Evolutionary conservation across 192 early-diverging fungal species (phyloP), one percentile per base, ranked within the genome.

Genomic region (Coemansia furcata): DNA sequence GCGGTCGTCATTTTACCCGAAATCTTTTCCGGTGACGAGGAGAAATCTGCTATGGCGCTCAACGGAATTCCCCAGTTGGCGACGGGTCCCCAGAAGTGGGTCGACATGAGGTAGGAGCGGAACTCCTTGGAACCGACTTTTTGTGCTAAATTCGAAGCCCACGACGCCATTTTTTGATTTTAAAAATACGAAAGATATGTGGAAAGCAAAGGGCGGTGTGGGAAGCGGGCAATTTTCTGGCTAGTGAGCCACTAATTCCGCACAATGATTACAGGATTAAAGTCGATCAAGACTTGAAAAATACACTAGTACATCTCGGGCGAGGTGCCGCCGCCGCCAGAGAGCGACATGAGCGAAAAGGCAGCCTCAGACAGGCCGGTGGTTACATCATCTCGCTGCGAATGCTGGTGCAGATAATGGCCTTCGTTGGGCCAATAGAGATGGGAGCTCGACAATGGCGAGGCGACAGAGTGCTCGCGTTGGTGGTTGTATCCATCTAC

Each of bases 41-140:
- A 87, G 60, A 87, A 89, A 74, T 99, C 97, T 43, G 93, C 92
- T 64, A 97, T 93, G 9, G 97, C 97, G 35, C 95, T 96, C 32
- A 99, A 64, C 49, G 97, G 97, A 59, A 99, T 88, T 52, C 97
- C 97, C 97, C 97, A 92, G 84, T 92, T 94, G 60, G 89, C 92
- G 14, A 86, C 88, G 58, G 83, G 82, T 0, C 78, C 85, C 68
- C 74, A 78, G 66, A 78, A 81, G 67, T 85, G 68, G 36, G 76
- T 81, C 60, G 89, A 90, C 87, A 87, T 88, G 57, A 92, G 75
- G 80, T 92, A 92, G 29, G 80, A 73, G 63, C 86, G 84, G 72
- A 89, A 89, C 71, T 92, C 90, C 65, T 86, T 85, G 21, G 85
- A 86, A 6, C 73, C 70, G 11, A 88, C 63, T 65, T 84, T 83